Conservation (phyloP, 2,329 filamentous ascomycete species). For the Trichoderma asperellum region DNA sequence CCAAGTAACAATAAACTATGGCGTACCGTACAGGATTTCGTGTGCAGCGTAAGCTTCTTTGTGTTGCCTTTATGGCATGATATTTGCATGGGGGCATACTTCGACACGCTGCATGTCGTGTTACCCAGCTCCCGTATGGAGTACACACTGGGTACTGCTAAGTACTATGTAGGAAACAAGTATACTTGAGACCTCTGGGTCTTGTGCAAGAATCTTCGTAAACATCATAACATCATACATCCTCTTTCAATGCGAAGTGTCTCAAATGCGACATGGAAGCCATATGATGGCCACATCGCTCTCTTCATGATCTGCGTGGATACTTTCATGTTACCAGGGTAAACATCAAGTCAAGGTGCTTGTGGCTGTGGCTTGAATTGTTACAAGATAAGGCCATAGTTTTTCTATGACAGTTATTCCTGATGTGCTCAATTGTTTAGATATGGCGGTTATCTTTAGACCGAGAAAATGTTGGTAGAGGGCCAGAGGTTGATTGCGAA, state of each 20-base stretch:
- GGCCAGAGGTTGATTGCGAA: neutral
- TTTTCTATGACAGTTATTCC: neutral
- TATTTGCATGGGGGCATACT: neutral
- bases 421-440: neutral
- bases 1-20: neutral
- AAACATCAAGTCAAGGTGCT: neutral
- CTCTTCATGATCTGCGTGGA: neutral
- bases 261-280: neutral
- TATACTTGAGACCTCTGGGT: neutral
- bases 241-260: neutral
- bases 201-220: neutral
- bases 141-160: neutral
- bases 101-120: neutral
- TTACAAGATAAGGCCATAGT: neutral
- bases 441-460: neutral
- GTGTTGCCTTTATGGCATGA: neutral
- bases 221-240: neutral
- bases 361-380: neutral
- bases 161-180: neutral
- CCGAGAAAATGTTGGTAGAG: neutral
- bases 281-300: neutral
- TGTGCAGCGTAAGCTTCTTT: neutral
- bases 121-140: neutral
- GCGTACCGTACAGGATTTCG: no score
- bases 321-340: no score